Evolutionary conservation across 495 filamentous ascomycete species (phyloP).

Genomic region (Corynascus novoguineensis): DNA sequence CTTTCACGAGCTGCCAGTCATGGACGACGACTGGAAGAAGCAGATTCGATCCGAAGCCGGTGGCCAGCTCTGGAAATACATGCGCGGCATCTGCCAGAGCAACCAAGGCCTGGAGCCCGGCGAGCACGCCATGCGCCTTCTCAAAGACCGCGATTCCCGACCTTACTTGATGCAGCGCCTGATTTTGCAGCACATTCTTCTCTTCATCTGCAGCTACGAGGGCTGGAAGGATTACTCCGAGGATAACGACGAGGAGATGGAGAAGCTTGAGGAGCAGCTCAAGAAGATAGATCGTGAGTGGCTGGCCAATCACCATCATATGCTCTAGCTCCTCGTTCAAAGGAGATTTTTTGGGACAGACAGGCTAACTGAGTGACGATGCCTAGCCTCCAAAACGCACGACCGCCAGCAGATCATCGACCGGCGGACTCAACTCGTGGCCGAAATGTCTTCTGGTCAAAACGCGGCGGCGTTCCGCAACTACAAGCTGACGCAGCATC

Average conservation of each 20-base stretch:
- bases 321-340: too few species aligned
- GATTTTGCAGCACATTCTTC: constrained; percentile 26
- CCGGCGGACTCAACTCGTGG: constrained; percentile 17
- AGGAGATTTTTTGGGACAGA: neutral
- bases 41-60: constrained; percentile 14
- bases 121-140: constrained; percentile 20
- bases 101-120: constrained; percentile 14
- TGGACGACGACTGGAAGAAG: neutral
- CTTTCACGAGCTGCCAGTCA: constrained; percentile 1
- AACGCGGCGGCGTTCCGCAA: constrained; percentile 19
- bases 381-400: constrained; percentile 15
- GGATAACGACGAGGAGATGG: constrained; percentile 17
- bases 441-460: constrained; percentile 7
- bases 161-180: constrained; percentile 31
- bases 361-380: neutral
- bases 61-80: constrained; percentile 23
- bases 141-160: constrained; percentile 24
- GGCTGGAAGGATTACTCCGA: constrained; percentile 24
- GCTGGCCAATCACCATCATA: neutral
- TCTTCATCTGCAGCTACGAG: constrained; percentile 22
- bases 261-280: constrained; percentile 13
- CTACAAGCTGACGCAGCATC: constrained; percentile 19
- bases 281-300: constrained; percentile 11
- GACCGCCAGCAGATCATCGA: constrained; percentile 29
- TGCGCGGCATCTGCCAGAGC: constrained; percentile 21